Evolutionary conservation across 108 stramenopile species (phyloP).

Genomic region (Ochromonas danica): DNA sequence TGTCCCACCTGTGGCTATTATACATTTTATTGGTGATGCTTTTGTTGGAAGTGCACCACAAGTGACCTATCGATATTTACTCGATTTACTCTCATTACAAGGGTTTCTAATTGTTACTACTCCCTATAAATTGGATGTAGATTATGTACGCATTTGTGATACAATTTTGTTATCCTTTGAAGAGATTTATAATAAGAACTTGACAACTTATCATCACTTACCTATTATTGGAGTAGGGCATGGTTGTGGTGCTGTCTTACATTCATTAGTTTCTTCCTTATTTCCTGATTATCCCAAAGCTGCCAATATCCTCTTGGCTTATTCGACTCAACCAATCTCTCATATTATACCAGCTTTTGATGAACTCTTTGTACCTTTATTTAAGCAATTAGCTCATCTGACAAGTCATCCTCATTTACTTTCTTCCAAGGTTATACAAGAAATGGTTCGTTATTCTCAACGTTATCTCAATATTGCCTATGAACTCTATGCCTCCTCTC

Average conservation of each 20-base stretch:
- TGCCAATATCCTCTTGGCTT: constrained; percentile 78
- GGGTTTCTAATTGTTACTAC: constrained; percentile 89
- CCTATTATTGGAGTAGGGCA: constrained; percentile 92
- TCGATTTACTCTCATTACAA: constrained; percentile 59
- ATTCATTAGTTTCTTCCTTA: constrained; percentile 76
- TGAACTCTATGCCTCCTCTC: constrained; percentile 7
- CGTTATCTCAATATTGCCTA: not conserved
- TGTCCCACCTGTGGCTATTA: constrained; percentile 40
- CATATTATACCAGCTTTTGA: constrained; percentile 70
- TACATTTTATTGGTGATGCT: constrained; percentile 89
- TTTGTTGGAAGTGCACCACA: constrained; percentile 83
- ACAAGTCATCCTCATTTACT: not conserved
- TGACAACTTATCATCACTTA: constrained; percentile 67
- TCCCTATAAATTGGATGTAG: constrained; percentile 81
- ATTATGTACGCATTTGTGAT: constrained; percentile 81
- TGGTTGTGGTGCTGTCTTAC: constrained; percentile 78
- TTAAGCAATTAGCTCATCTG: not conserved
- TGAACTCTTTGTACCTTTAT: not conserved
- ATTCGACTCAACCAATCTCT: constrained; percentile 77
- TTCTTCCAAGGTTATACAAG: not conserved
- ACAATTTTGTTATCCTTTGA: constrained; percentile 67
- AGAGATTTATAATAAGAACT: constrained; percentile 42
- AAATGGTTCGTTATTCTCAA: not conserved
- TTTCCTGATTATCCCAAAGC: constrained; percentile 81
- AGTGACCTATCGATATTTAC: constrained; percentile 60